Base-by-base conservation (phyloP, 2,329 filamentous ascomycete species). In the Magnaporthiopsis rhizophila region DNA sequence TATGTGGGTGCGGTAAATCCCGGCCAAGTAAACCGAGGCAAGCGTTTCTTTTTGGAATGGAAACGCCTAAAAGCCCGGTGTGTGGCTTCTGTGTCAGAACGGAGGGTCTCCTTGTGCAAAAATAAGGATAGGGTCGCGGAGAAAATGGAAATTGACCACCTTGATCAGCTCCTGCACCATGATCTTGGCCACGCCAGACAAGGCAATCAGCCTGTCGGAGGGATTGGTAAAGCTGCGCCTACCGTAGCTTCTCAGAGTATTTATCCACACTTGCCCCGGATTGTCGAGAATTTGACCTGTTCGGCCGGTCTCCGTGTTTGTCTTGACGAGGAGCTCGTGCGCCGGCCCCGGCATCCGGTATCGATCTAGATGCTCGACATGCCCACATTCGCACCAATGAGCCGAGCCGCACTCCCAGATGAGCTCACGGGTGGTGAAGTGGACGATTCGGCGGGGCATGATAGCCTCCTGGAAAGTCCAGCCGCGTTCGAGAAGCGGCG, bases 401-500 rank as follows among this genome's bases (percentile, higher is more conserved):
- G 57, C 61, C 15, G 34, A 56, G n/a, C 38, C 61, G 36, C 61
- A 65, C 6, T 60, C 57, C 61, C 64, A 65, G 15, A 60, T 61
- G 0, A 65, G 57, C 7, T 30, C n/a, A 11, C 59, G n/a, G 9
- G 26, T 28, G 8, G 64, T 63, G 26, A 65, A 65, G 38, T 63
- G 18, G 21, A 65, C 32, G 18, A 60, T 56, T 3, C 64, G 64
- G 2, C n/a, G 57, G 36, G 64, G 62, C 18, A 65, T 24, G 7
- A 65, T 59, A 5, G 45, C 64, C 61, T 65, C 64, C 45, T 65
- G 64, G 45, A 63, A 65, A 5, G 64, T 65, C 64, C 64, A 65
- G 50, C 64, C 64, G 2, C 64, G 64, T 3, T n/a, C 45, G 1
- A 53, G 45, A 21, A 53, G 45, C 45, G 45, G 26, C 11, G 45